Base-by-base conservation (phyloP, 2,329 filamentous ascomycete genomes). In the Onygenales sp. region DNA sequence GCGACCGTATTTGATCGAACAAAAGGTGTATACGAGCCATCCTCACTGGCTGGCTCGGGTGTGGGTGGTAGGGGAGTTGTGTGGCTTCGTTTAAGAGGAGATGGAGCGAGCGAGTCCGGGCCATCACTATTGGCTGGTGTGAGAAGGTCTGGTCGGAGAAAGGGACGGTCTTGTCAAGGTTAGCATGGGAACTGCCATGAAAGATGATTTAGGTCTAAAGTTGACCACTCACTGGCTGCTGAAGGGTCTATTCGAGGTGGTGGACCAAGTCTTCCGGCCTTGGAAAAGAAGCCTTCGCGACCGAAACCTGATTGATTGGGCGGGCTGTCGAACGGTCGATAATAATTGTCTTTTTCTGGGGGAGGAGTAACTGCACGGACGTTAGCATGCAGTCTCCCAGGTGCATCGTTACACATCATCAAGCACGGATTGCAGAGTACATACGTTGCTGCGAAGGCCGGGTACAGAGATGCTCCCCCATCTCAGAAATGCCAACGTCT, bases 391-490 rank as follows among this genome's bases (percentile, higher is more conserved):
- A 42, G 49, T 42, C 17, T 14, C 40, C 14, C 4, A 13, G 39
- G 13, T 36, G 4, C 33, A 63, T 50, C 17, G 14, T 21, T 27
- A 33, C 14, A 46, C 17, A 27, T 39, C 42, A 36, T 17, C 2
- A 44, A 44, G 21, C 21, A 27, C 21, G 4, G 3, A 27, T 5
- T 27, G 6, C 33, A 39, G 14, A 11, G n/a, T 52, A 55, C 55
- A 42, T 53, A 58, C 62, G 32, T 52, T 37, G 62, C 56, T 72
- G 65, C 53, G 65, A 59, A 57, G 68, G 56, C 54, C 68, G 72
- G 45, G 69, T 68, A 69, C 90, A 95, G 56, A 88, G 68, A 74
- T 95, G 90, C 57, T 94, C 88, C 57, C 88, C 88, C 85, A 95
- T 87, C 68, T 84, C 76, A 42, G 86, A 85, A 61, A 95, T 93